A percentile compares a stretch with the other conserved stretches of the same genome.
These are phyloP conservation scores for Lablab purpureus DNA, from an alignment of 306 rosid species.

Conservation along the genomic window DNA sequence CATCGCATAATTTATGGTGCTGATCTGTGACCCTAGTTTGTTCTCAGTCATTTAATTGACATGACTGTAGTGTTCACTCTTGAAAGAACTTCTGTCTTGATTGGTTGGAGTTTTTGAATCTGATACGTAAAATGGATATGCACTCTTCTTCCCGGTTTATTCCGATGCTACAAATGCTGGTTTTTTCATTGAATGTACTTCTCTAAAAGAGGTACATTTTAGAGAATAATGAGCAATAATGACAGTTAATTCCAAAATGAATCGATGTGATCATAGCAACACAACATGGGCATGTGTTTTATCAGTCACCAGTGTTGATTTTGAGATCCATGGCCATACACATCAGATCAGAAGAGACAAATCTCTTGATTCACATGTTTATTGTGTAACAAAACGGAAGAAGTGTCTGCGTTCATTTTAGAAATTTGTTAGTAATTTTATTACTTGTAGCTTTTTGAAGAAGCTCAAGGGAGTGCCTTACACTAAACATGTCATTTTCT, in stretches of 20 bases:
- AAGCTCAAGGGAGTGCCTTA: constrained; percentile 39
- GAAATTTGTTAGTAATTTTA: constrained; percentile 6
- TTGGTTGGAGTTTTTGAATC: constrained; percentile 31
- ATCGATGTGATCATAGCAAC: neutral
- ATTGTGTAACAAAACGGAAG: constrained; percentile 16
- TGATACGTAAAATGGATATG: constrained; percentile 32
- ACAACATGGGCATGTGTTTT: neutral
- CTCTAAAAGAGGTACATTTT: neutral
- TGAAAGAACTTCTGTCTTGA: neutral
- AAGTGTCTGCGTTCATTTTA: constrained; percentile 15
- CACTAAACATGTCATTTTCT: constrained; percentile 51
- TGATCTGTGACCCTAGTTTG: constrained; percentile 1
- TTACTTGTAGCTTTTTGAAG: constrained; percentile 45
- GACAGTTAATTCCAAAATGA: neutral
- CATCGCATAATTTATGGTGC: constrained; percentile 19
- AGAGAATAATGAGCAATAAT: neutral
- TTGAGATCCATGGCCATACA: neutral
- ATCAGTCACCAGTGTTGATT: neutral
- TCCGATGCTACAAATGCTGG: constrained; percentile 16
- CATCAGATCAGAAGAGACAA: neutral
- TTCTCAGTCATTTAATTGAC: constrained; percentile 18
- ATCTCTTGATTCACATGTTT: constrained; percentile 9
- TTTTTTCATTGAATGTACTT: neutral
- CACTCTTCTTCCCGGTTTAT: constrained; percentile 22
- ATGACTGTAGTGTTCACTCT: constrained; percentile 12